Base-by-base conservation (phyloP, 352 stramenopile species). In the Phytopythium boreale region DNA sequence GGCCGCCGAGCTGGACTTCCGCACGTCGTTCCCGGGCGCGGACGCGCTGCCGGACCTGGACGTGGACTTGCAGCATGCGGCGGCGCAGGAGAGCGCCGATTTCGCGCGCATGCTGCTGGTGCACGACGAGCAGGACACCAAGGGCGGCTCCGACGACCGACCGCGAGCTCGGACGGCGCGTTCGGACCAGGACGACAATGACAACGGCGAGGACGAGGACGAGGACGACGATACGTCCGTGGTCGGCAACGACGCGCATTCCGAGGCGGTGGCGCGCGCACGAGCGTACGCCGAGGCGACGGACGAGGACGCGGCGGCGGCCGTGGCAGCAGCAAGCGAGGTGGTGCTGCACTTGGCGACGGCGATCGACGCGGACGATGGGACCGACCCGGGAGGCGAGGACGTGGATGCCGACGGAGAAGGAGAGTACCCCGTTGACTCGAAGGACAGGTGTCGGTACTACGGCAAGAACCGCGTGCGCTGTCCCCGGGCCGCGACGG, bases 71-170 rank as follows among this genome's bases (percentile, higher is more conserved):
- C 66, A 72, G 58, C 74, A 80, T 31, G 77, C 71, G 36, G 63
- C 67, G 36, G 61, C 74, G 37, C 73, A 86, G 41, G 83, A 90
- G 61, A 78, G 79, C 59, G 72, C 74, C 44, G 82, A 91, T 58
- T 84, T 93, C 55, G 84, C 79, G 55, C 80, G 79, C 31, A 89
- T 93, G 72, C 62, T 93, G 55, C 66, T 93, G 29, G 76, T 76
- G 12, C 80, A 91, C n/a, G 77, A 82, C 22, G 82, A 90, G 20
- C 79, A 92, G 59, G 61, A 66, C 20, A 44, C 61, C 49, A 72
- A n/a, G 66, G 72, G 36, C 49, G 64, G 19, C 5, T 15, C 0
- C 2, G 49, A 55, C 1, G 47, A 49, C 9, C 43, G 19, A 26
- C 12, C 9, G 24, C 5, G 47, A 4, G 31, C 22, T 7, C 39